Base-by-base conservation (phyloP, 208 protist species). In the Endotrypanum monterogeii region DNA sequence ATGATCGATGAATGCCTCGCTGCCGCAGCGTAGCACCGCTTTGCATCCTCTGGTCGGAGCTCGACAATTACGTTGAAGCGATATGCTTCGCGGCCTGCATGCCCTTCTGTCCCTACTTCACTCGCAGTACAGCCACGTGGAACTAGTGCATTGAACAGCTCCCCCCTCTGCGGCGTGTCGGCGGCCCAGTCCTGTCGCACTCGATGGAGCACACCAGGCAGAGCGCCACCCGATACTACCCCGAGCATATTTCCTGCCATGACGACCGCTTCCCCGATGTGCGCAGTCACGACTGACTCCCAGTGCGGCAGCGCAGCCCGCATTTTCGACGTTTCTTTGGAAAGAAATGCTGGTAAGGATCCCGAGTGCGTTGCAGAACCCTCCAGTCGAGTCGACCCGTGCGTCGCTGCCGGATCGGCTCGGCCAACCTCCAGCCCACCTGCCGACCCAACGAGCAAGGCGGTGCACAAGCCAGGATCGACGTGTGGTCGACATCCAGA, bases 1-100 rank as follows among this genome's bases (percentile, higher is more conserved):
- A 35, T 11, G 32, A 39, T 28, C 60, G 23, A 23, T 11, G 37
- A 4, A 16, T 28, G 37, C 20, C 23, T 11, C 60, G 37, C 39
- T 37, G n/a, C 4, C 0, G 37, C 18, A 25, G 69, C 54, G 72
- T 83, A 82, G 77, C 79, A 80, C 46, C 76, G 71, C 75, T 80
- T 82, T 41, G 82, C 52, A 5, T 78, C 41, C 14, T 73, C 76
- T 0, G 89, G 90, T 1, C 90, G 79, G 57, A 95, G 79, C 74
- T 95, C 90, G 55, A 95, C 86, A 46, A 95, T 74, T 51, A 95
- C 78, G 74, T 86, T 93, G 39, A 85, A 91, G 44, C 90, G 80
- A 16, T 69, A 65, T 12, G 25, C 25, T 44, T 3, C 60, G 32
- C 37, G 39, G 60, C 35, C 60, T 18, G 9, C 4, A 41, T 23